phyloP scores from a whole-genome alignment of 2,329 filamentous ascomycete species.

The Trichoderma sp. region DNA sequence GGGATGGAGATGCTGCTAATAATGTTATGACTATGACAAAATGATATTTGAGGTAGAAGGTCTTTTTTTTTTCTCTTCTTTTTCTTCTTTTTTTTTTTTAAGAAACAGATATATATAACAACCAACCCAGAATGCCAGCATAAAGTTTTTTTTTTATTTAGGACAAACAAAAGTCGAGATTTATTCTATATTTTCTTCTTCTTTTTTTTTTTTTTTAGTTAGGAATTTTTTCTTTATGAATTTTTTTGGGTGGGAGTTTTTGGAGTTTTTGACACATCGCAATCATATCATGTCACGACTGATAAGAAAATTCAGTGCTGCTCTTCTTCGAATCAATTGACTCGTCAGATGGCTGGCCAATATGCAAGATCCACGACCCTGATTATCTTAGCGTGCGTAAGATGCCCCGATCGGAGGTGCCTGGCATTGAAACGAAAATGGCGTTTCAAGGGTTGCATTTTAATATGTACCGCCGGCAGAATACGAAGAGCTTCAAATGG shows the following conservation, averaged over 20 bases:
- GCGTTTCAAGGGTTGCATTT: conserved; percentile 12
- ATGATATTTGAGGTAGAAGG: not conserved
- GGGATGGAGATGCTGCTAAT: not conserved
- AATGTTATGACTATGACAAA: not conserved
- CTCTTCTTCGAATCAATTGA: not conserved
- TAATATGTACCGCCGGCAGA: not conserved
- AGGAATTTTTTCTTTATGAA: too few species aligned
- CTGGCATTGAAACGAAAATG: conserved; percentile 3
- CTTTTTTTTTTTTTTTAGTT: too few species aligned
- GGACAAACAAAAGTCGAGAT: not conserved
- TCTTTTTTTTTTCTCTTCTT: not conserved
- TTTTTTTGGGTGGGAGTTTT: not conserved
- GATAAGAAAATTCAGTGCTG: not conserved
- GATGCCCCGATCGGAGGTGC: conserved; percentile 4
- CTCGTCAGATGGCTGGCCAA: not conserved
- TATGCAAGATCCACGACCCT: conserved; percentile 10
- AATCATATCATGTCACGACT: not conserved
- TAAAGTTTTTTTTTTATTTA: not conserved
- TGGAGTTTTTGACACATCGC: not conserved
- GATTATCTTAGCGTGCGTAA: not conserved
- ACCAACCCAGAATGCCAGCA: not conserved
- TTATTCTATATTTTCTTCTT: not conserved
- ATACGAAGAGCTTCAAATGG: not conserved
- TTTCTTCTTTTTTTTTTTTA: too few species aligned
- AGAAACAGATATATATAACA: not conserved